Base-by-base conservation (phyloP, 1,284 basidiomycete genomes). In the Puccinia hordei region DNA sequence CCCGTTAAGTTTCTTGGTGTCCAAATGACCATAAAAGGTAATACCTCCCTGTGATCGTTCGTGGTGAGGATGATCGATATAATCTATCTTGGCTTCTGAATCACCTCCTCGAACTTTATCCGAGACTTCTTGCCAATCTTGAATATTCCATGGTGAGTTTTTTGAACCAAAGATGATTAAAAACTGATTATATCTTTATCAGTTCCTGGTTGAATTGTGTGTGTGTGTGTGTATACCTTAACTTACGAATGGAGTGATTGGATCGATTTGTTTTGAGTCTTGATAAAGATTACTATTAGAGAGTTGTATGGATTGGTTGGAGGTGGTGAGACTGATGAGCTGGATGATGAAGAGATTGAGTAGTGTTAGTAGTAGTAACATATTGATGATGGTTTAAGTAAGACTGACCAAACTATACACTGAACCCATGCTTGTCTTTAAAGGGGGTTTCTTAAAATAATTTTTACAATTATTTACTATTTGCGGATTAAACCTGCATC, bases 61-160 rank as follows among this genome's bases (percentile, higher is more conserved):
- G n/a, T n/a, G 73, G 33, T 38, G 15, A 8, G 24, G 44, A 8
- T 35, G 73, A 24, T 75, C 0, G 27, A 75, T 3, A 10, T 44
- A 46, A 0, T 33, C 24, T 10, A 77, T n/a, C 2, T 1, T 38
- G 0, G 46, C 44, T 8, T 46, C 3, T 2, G 75, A 77, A 1
- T n/a, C 30, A 17, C 75, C 75, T 3, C 75, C 75, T 0, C 75
- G 75, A 9, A 77, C 75, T 1, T 4, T 49, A 35, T 77, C 75
- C 12, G 61, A 53, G 22, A 77, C 75, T 27, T 51, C 24, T 12
- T 33, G 15, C 75, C 75, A 77, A 49, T 55, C 30, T 1, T 38
- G 30, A 12, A 27, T 51, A 17, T 38, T 68, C 75, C 75, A 77
- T 19, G 75, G 63, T 10, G 49, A 27, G n/a, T n/a, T 51, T 49